These are phyloP conservation scores for Delphinella strobiligena DNA, from an alignment of 2,329 filamentous ascomycete species.

Conservation along the genomic window DNA sequence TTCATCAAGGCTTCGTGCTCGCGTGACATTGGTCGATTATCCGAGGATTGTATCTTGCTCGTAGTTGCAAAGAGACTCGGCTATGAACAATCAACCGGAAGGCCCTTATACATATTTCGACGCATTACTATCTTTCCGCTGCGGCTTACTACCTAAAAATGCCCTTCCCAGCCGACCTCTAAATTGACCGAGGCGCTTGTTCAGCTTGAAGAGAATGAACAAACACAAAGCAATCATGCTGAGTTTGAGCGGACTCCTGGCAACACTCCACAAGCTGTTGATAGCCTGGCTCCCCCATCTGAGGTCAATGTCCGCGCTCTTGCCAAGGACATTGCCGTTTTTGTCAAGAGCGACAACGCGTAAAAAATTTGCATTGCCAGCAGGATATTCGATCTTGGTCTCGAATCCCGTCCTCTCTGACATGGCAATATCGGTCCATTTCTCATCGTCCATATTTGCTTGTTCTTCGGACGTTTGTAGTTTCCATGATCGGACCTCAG, in stretches of 20 bases:
- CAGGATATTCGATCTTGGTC: slow-evolving; percentile 16
- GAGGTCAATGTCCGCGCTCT: not conserved
- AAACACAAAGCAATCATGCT: not conserved
- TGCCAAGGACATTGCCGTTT: slow-evolving; percentile 7
- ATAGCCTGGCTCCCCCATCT: not conserved
- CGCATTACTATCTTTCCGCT: not conserved
- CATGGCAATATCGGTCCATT: slow-evolving; percentile 12
- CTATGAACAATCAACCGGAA: no score
- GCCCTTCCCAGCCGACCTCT: not conserved
- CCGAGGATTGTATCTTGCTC: no score
- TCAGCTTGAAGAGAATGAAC: not conserved
- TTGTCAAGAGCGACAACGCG: slow-evolving; percentile 18
- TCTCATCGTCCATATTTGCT: slow-evolving; percentile 8
- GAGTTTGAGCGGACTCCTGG: not conserved
- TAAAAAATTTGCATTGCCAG: slow-evolving; percentile 13
- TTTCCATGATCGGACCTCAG: slow-evolving; percentile 33
- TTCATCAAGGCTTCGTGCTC: no score
- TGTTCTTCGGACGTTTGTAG: slow-evolving; percentile 34
- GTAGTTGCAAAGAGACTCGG: no score
- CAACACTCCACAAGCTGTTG: not conserved
- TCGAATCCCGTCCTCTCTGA: slow-evolving; percentile 27
- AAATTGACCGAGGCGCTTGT: not conserved
- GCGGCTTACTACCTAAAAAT: not conserved
- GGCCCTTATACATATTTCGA: not conserved
- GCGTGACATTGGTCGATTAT: no score